Evolutionary conservation across 345 rosid species (phyloP), one percentile per base, ranked within the genome.

Genomic region (Ceriops decandra): DNA sequence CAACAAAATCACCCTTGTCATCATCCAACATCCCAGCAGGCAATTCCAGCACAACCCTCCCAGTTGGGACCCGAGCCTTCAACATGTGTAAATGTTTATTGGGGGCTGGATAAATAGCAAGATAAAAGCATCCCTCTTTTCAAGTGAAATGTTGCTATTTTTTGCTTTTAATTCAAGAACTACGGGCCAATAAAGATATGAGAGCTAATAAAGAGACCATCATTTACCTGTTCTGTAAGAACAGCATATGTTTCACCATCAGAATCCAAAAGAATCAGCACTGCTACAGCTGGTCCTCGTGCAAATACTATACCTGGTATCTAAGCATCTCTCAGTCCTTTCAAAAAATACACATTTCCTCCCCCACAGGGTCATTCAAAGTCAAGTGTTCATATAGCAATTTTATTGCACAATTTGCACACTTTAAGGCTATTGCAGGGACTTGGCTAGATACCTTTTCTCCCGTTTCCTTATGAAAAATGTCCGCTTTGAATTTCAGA

Each of bases 1-100:
- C 97, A 66, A 91, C 83, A 71, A 90, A 91, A 76, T 88, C 96
- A 63, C 91, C 90, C 75, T 85, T 49, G 77, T 88, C 97, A 79
- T 79, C 96, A 82, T 88, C 91, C 84, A 88, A 76, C 97, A 89
- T 93, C 67, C 98, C 98, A 75, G 98, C 98, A 52, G 97, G 97
- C 85, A 93, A 72, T 73, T 93, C 97, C 86, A 93, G 70, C 36
- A 91, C 78, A 69, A 81, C 42, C 80, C 82, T 84, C 72, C 97
- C 98, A 16, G 91, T 77, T 13, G 98, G 98, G 71, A 89, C 98
- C 70, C 97, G 74, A 77, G 75, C 96, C 97, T 93, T 86, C 24
- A 24, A 81, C n/a, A 80, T 47, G 21, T 67, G 63, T 5, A 58
- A 46, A 27, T 61, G 36, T 26, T 52, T 53, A 51, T 66, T 49